A percentile compares a stretch with the other conserved stretches of the same genome.
Evolutionary conservation across 2,329 filamentous ascomycete genomes (phyloP).

Genomic region (Emericellopsis atlantica): DNA sequence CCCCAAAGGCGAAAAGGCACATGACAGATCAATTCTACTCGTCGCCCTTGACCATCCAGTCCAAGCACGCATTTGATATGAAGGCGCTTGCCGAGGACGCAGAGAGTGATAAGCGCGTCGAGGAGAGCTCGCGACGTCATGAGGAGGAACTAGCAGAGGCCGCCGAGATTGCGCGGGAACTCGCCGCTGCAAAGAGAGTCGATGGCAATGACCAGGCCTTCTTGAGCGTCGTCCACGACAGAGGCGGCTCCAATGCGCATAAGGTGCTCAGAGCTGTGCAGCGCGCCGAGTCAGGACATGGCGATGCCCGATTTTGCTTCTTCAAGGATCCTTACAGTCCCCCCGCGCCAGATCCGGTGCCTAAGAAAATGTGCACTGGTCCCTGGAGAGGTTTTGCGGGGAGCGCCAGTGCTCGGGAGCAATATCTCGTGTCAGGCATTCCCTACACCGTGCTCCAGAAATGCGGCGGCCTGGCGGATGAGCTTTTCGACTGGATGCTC

Average conservation of each 20-base stretch:
- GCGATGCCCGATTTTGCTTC: conserved; percentile 32
- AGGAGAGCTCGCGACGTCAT: conserved; percentile 34
- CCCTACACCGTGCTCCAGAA: conserved; percentile 34
- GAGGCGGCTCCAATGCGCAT: conserved; percentile 29
- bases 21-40: conserved; percentile 12
- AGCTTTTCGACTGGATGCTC: conserved; percentile 55
- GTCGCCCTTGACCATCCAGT: conserved; percentile 28
- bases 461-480: conserved; percentile 38
- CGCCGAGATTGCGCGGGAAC: conserved; percentile 1
- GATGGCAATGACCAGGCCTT: conserved; percentile 7
- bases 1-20: conserved; percentile 35
- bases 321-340: conserved; percentile 23
- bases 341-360: conserved; percentile 11
- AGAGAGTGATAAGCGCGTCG: conserved; percentile 43
- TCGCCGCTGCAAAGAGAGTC: not conserved
- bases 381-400: conserved; percentile 35
- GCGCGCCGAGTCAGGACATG: conserved; percentile 27
- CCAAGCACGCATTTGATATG: conserved; percentile 50
- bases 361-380: conserved; percentile 19
- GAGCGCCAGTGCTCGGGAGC: conserved; percentile 30
- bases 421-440: conserved; percentile 50
- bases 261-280: conserved; percentile 35
- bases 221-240: conserved; percentile 19
- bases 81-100: conserved; percentile 48
- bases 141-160: conserved; percentile 14